Evolutionary conservation across 2,329 filamentous ascomycete genomes (phyloP), one percentile per base, ranked within the genome.

Genomic region (Exserohilum rostratum): DNA sequence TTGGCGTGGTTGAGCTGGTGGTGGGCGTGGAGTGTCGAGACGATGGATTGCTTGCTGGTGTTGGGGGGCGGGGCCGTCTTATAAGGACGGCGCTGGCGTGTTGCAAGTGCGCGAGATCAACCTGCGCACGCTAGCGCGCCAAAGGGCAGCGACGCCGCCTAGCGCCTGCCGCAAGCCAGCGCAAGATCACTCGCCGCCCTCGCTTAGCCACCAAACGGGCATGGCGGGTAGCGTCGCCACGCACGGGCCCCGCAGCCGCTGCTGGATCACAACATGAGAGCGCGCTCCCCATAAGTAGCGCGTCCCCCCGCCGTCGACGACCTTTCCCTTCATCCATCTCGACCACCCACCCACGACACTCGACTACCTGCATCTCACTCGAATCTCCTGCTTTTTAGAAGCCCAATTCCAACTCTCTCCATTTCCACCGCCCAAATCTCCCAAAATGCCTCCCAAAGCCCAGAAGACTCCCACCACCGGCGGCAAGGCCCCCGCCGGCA

Each of bases 381-480:
- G 37, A 42, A 43, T 42, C 54, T 45, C 25, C 54, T 45, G 56
- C 57, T 55, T 52, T 50, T 9, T 7, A 25, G 22, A 42, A 55
- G 45, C 55, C 45, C 44, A 50, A 52, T 40, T 48, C 53, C 45
- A 53, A 38, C 49, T 47, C 63, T 62, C 45, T 39, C 44, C 46
- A 51, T 15, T 43, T 29, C 34, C 18, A 27, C 44, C 53, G 34
- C 45, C 54, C 50, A 43, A 58, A 50, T 52, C 57, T 53, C 37
- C 61, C 53, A 76, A 89, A 90, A 98, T 98, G 95, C 87, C 95
- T 84, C 93, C 95, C 78, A 98, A 98, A 86, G 93, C 93, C 77
- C 90, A 96, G 84, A 98, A 98, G 91, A 97, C 96, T 87, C 93
- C 93, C 82, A 85, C 83, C 81, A 88, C 86, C 77, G 93, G 90